These are phyloP conservation scores for Fusarium globosum DNA, from an alignment of 2,329 filamentous ascomycete genomes.

Conservation along the genomic window DNA sequence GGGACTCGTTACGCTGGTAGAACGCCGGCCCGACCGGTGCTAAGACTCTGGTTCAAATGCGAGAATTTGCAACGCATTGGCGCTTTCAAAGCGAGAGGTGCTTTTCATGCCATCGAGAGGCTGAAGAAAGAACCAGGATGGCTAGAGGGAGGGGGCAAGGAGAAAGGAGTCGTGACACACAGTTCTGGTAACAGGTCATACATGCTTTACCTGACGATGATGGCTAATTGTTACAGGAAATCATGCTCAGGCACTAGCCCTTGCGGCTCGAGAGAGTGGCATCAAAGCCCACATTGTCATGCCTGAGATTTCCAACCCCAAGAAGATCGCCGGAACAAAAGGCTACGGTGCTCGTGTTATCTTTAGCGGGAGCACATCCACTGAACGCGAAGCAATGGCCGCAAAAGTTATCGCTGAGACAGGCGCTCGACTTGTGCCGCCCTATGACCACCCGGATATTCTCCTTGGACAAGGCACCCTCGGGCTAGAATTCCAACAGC, in stretches of 20 bases:
- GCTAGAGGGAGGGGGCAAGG: slow-evolving; percentile 67
- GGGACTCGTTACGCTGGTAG: slow-evolving; percentile 68
- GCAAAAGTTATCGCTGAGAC: slow-evolving; percentile 75
- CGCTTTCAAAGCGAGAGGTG: slow-evolving; percentile 92
- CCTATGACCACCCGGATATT: slow-evolving; percentile 93
- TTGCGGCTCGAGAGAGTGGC: slow-evolving; percentile 78
- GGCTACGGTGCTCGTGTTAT: slow-evolving; percentile 81
- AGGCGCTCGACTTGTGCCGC: slow-evolving; percentile 83
- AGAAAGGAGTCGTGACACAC: slow-evolving; percentile 86
- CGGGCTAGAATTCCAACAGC: slow-evolving; percentile 82
- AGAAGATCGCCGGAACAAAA: slow-evolving; percentile 85
- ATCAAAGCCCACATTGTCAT: slow-evolving; percentile 92
- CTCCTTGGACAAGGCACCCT: slow-evolving; percentile 94
- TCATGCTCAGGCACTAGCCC: slow-evolving; percentile 90
- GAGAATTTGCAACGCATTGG: slow-evolving; percentile 93
- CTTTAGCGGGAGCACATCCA: slow-evolving; percentile 83
- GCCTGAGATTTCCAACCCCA: slow-evolving; percentile 85
- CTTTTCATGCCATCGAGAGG: slow-evolving; percentile 84
- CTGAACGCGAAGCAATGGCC: slow-evolving; percentile 84
- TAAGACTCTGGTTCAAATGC: slow-evolving; percentile 92
- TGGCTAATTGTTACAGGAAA: slow-evolving; percentile 70
- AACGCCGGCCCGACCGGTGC: slow-evolving; percentile 69
- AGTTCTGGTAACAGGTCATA: slow-evolving; percentile 74
- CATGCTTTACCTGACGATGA: not conserved
- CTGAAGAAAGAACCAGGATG: slow-evolving; percentile 72